A percentile compares a stretch with the other conserved stretches of the same genome.
Conservation (phyloP, 305 asterid genomes). For the Solanum hybrid region DNA sequence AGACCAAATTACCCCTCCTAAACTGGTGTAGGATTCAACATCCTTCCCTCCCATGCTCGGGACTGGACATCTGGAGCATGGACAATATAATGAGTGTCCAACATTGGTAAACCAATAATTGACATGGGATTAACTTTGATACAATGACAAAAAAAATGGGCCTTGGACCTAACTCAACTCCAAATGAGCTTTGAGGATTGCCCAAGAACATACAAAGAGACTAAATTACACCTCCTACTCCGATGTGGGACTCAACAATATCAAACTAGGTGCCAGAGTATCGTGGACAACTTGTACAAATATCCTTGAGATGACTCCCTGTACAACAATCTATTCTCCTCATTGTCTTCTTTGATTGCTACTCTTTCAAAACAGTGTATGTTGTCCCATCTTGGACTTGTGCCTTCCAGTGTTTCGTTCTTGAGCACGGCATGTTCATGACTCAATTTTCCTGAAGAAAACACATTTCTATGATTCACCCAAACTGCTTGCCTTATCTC, state of each 20-base stretch:
- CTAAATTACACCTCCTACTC: not conserved
- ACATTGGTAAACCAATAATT: not conserved
- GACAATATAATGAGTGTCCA: not conserved
- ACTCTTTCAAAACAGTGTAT: not conserved
- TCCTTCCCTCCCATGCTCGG: not conserved
- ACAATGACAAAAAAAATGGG: not conserved
- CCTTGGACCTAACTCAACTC: slow-evolving; percentile 2
- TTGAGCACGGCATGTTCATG: not conserved
- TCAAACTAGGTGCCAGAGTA: not conserved
- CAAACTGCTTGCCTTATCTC: not conserved
- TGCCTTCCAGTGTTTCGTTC: not conserved
- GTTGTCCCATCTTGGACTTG: not conserved
- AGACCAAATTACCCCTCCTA: not conserved
- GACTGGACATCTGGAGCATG: not conserved
- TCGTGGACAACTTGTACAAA: not conserved
- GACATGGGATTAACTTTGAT: not conserved
- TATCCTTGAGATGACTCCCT: not conserved
- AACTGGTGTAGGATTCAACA: not conserved
- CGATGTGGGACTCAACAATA: not conserved
- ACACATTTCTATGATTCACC: not conserved
- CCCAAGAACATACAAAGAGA: not conserved
- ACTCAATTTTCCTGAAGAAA: not conserved
- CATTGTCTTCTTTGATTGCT: not conserved
- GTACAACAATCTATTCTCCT: not conserved
- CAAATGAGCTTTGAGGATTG: not conserved